Conservation (phyloP, 192 early-diverging fungal species). For the Entomortierella chlamydospora region DNA sequence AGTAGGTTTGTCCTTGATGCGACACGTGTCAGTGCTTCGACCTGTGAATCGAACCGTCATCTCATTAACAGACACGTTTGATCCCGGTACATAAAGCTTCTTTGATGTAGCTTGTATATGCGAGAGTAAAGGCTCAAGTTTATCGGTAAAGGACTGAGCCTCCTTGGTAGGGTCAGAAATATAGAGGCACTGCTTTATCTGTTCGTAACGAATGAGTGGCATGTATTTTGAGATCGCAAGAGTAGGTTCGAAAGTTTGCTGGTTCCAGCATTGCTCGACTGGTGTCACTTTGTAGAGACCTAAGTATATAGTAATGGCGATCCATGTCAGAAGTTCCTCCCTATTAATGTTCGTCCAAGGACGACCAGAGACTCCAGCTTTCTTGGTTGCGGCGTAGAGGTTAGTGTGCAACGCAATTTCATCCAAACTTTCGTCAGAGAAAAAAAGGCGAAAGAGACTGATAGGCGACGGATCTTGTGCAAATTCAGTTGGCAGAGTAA, state of each 20-base stretch:
- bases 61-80: conserved; percentile 37
- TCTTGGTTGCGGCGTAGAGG: conserved; percentile 8
- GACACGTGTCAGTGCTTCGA: background rate
- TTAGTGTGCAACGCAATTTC: conserved; percentile 20
- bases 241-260: background rate
- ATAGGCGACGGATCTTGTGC: conserved; percentile 4
- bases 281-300: conserved; percentile 3
- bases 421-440: conserved; percentile 18
- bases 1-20: background rate
- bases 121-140: conserved; percentile 28
- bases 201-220: conserved; percentile 10
- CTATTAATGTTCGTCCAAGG: background rate
- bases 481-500: conserved; percentile 11
- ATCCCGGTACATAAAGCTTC: conserved; percentile 17
- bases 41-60: conserved; percentile 40
- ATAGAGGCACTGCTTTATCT: conserved; percentile 22
- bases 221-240: conserved; percentile 20
- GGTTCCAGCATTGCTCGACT: background rate
- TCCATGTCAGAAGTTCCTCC: conserved; percentile 19
- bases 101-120: conserved; percentile 19
- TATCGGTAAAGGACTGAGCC: conserved; percentile 1
- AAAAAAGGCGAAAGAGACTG: conserved; percentile 23
- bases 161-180: background rate
- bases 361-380: conserved; percentile 7
- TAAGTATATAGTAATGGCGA: conserved; percentile 19